These are phyloP conservation scores for Pseudoneurospora amorphoporcata DNA, from an alignment of 495 filamentous ascomycete species.

Conservation along the genomic window DNA sequence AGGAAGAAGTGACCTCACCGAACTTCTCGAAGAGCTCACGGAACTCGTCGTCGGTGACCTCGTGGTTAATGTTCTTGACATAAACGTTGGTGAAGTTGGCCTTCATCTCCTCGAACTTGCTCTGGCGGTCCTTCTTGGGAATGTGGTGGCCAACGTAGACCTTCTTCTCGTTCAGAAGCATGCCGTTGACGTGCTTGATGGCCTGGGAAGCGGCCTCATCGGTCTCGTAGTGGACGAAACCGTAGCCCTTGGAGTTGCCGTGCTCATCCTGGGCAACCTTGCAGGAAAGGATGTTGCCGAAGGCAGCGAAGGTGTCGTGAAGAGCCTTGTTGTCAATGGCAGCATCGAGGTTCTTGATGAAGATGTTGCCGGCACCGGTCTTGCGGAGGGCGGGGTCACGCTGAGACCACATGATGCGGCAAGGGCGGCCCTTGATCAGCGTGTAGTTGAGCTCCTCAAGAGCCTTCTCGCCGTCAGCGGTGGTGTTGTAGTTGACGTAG, in stretches of 20 bases:
- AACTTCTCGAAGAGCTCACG: conserved; percentile 81
- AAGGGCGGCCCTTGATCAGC: conserved; percentile 94
- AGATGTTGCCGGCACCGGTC: conserved; percentile 98
- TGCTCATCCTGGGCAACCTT: conserved; percentile 98
- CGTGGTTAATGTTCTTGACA: conserved; percentile 92
- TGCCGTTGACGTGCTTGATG: conserved; percentile 99
- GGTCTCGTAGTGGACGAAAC: conserved; percentile 99
- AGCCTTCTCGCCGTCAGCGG: conserved; percentile 89
- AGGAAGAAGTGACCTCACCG: conserved; percentile 91
- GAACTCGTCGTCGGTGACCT: conserved; percentile 89
- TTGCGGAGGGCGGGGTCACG: conserved; percentile 98
- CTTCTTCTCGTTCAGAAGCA: conserved; percentile 99
- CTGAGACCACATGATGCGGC: conserved; percentile 99
- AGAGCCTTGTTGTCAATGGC: conserved; percentile 99
- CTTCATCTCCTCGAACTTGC: conserved; percentile 99
- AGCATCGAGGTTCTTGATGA: conserved; percentile 99
- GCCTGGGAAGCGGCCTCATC: conserved; percentile 92
- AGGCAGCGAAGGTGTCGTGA: conserved; percentile 98
- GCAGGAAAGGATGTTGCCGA: conserved; percentile 98
- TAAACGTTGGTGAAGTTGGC: conserved; percentile 99
- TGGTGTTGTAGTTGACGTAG: conserved; percentile 99
- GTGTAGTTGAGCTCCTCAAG: conserved; percentile 99
- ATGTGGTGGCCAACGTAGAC: conserved; percentile 99
- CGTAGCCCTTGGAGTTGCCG: conserved; percentile 94
- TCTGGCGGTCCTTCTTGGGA: conserved; percentile 99